Evolutionary conservation across 768 basidiomycete species (phyloP).

Genomic region (Hygrophorus russula): DNA sequence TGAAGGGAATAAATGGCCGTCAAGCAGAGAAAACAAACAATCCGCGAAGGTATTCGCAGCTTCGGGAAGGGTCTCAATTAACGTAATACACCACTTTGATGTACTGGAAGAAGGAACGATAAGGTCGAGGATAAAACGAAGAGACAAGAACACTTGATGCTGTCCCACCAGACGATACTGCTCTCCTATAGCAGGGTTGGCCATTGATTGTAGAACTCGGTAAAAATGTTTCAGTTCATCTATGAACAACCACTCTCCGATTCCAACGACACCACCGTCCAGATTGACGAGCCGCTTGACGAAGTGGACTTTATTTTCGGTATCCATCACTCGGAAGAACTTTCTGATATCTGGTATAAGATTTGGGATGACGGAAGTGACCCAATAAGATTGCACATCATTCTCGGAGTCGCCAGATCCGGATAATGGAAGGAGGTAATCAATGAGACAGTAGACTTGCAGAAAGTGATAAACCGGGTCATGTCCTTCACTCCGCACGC

Average conservation of each 20-base stretch:
- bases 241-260: constrained; percentile 61
- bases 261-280: constrained; percentile 43
- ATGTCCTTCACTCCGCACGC: constrained; percentile 21
- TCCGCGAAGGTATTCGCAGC: constrained; percentile 27
- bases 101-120: constrained; percentile 25
- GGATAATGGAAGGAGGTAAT: constrained; percentile 38
- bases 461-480: constrained; percentile 50
- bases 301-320: constrained; percentile 41
- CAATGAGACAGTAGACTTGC: constrained; percentile 46
- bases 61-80: constrained; percentile 32
- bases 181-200: constrained; percentile 15
- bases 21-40: constrained; percentile 35
- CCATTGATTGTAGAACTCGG: constrained; percentile 24
- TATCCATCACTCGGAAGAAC: constrained; percentile 49
- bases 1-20: constrained; percentile 33
- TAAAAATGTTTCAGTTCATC: constrained; percentile 50
- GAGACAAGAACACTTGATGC: constrained; percentile 35
- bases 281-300: constrained; percentile 43
- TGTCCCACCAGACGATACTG: constrained; percentile 29
- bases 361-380: constrained; percentile 42
- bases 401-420: constrained; percentile 10
- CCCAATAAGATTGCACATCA: constrained; percentile 34
- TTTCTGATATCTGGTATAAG: constrained; percentile 39
- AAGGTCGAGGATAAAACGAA: constrained; percentile 40
- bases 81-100: constrained; percentile 31